Base-by-base conservation (phyloP, 2,329 filamentous ascomycete species). In the Alternaria viburni region DNA sequence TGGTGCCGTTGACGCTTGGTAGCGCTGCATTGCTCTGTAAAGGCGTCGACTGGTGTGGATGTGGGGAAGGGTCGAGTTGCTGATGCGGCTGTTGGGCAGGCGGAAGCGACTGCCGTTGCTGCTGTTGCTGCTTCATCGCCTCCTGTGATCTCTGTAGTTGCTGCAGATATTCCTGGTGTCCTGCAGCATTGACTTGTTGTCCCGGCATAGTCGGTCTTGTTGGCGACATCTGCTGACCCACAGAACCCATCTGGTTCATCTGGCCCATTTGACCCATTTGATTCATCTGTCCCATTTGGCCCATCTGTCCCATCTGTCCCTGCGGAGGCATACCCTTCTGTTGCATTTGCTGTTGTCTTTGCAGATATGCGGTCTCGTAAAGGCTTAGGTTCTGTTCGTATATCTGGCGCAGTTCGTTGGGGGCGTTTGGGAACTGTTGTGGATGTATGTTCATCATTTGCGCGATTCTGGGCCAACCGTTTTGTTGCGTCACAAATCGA, bases 331-430 rank as follows among this genome's bases (percentile, higher is more conserved):
- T 72, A 41, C 77, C 79, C 45, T 82, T 80, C 78, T 59, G 55
- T 46, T 62, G 60, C 59, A 83, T 80, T 70, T 79, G 79, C 57
- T 80, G 76, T 65, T 88, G 87, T 69, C 87, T 86, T 32, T 84
- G 82, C 36, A 86, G 75, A 83, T 87, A 91, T 2, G 86, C 87
- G 62, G 90, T 87, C 76, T 97, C 94, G 68, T 97, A 97, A 30
- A 89, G 87, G 25, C 87, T 82, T 6, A 97, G 81, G 69, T 94
- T 93, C 36, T 87, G 86, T 71, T 93, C 90, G 78, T 96, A 97
- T 7, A 92, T 86, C 26, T 86, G 85, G 70, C 89, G 83, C 62
- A 97, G 79, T 69, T 96, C 89, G 61, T 87, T 86, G 3, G 88
- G 85, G 0, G 92, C 93, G 10, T 84, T 86, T 1, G 90, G 90